phyloP scores from a whole-genome alignment of 2,329 filamentous ascomycete genomes.

The Monosporascus sp. region DNA sequence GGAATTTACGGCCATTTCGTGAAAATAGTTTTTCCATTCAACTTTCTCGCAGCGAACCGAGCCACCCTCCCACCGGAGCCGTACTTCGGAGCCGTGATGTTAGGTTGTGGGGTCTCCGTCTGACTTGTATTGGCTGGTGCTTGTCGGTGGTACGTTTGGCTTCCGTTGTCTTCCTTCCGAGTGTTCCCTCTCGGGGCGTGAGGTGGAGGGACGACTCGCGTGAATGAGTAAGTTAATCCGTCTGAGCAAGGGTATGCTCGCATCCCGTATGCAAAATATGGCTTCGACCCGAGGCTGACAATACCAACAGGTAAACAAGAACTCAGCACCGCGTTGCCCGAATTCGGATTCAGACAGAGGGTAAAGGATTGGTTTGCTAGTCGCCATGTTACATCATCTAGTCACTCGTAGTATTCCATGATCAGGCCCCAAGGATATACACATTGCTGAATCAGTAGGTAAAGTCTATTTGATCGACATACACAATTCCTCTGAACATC shows the following conservation, averaged over 20 bases:
- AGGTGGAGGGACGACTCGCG: constrained; percentile 50
- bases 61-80: constrained; percentile 67
- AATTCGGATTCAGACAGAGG: too few species aligned
- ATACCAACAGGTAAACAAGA: too few species aligned
- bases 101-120: constrained; percentile 67
- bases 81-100: constrained; percentile 51
- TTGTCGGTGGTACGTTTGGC: constrained; percentile 46
- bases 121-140: constrained; percentile 23
- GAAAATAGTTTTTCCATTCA: constrained; percentile 70
- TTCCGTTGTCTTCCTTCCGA: constrained; percentile 48
- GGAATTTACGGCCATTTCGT: too few species aligned
- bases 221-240: constrained; percentile 67
- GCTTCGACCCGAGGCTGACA: too few species aligned
- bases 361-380: too few species aligned
- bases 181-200: constrained; percentile 55
- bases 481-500: not conserved
- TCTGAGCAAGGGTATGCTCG: constrained; percentile 41
- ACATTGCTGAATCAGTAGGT: not conserved
- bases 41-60: constrained; percentile 61
- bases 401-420: too few species aligned
- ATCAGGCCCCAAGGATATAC: too few species aligned
- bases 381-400: too few species aligned
- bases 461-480: not conserved
- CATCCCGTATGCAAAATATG: too few species aligned
- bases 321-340: too few species aligned